Evolutionary conservation across 2,329 filamentous ascomycete genomes (phyloP).

Genomic region (Didymosphaeria variabile): DNA sequence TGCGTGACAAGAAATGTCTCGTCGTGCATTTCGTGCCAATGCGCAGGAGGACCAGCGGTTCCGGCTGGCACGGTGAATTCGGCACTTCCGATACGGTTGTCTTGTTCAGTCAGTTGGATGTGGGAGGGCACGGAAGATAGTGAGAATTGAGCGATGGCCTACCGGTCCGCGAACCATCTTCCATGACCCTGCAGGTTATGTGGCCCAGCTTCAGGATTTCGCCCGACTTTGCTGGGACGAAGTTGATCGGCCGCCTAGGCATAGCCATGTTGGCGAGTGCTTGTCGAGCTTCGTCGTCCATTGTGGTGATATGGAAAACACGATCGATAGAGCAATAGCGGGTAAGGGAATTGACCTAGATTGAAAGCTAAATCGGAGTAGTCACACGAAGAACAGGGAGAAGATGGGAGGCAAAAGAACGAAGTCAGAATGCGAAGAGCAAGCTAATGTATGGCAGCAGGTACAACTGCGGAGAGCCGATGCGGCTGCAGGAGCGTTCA

Average conservation of each 20-base stretch:
- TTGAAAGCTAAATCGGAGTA: too few species aligned
- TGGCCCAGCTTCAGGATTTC: conserved; percentile 61
- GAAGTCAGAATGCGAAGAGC: background rate
- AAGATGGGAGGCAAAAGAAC: background rate
- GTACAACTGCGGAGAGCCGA: conserved; percentile 39
- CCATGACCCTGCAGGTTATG: conserved; percentile 60
- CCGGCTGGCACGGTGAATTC: conserved; percentile 60
- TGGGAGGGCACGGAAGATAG: background rate
- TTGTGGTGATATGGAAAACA: conserved; percentile 19
- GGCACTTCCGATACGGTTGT: conserved; percentile 59
- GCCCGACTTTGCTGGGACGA: conserved; percentile 58
- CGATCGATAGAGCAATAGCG: background rate
- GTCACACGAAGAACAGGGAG: background rate
- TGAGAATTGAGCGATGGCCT: conserved; percentile 10
- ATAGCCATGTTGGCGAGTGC: conserved; percentile 48
- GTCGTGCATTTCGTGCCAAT: conserved; percentile 66
- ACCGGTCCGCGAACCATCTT: conserved; percentile 62
- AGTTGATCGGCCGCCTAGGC: conserved; percentile 57
- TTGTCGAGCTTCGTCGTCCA: conserved; percentile 49
- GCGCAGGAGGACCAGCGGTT: conserved; percentile 58
- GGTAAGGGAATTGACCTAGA: too few species aligned
- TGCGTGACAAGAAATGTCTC: conserved; percentile 66
- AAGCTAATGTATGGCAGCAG: conserved; percentile 18
- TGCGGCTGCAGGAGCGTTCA: conserved; percentile 9
- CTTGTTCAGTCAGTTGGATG: conserved; percentile 28